Conservation (phyloP, 805 yeast genomes). For the Kodamaea sagamina region DNA sequence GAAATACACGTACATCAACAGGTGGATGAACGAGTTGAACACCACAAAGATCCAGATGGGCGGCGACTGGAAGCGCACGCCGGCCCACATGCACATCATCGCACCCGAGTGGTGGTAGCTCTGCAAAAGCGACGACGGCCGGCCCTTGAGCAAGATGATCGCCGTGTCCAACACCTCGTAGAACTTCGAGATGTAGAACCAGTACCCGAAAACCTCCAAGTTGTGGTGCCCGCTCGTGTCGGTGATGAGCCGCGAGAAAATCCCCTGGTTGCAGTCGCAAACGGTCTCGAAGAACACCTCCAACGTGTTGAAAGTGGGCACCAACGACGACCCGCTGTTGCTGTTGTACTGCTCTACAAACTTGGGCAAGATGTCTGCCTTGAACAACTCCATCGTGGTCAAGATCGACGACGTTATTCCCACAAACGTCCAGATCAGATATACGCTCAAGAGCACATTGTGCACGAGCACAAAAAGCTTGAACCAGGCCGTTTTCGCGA, state of each 20-base stretch:
- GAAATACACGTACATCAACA: conserved; percentile 73
- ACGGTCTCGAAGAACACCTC: conserved; percentile 60
- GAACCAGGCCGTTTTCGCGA: conserved; percentile 50
- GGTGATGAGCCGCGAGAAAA: conserved; percentile 42
- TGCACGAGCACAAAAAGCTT: conserved; percentile 59
- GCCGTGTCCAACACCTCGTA: conserved; percentile 72
- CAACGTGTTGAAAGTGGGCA: conserved; percentile 20
- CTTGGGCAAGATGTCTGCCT: conserved; percentile 17
- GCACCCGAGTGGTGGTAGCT: conserved; percentile 81
- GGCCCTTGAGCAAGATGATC: conserved; percentile 67
- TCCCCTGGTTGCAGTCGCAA: conserved; percentile 60
- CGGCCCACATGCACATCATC: conserved; percentile 81
- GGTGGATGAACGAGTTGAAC: conserved; percentile 76
- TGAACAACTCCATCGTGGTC: conserved; percentile 34
- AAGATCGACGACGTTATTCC: conserved; percentile 61
- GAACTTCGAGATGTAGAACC: conserved; percentile 69
- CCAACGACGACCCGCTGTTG: not conserved
- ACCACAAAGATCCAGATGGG: conserved; percentile 82
- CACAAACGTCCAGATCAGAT: conserved; percentile 68
- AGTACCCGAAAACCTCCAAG: conserved; percentile 59
- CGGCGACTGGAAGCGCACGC: conserved; percentile 66
- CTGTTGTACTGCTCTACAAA: conserved; percentile 9
- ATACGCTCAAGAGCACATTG: conserved; percentile 61
- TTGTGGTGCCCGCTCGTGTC: conserved; percentile 29
- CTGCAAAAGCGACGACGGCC: conserved; percentile 65